These are phyloP conservation scores for Fibroporia radiculosa DNA, from an alignment of 768 basidiomycete species.

Conservation along the genomic window DNA sequence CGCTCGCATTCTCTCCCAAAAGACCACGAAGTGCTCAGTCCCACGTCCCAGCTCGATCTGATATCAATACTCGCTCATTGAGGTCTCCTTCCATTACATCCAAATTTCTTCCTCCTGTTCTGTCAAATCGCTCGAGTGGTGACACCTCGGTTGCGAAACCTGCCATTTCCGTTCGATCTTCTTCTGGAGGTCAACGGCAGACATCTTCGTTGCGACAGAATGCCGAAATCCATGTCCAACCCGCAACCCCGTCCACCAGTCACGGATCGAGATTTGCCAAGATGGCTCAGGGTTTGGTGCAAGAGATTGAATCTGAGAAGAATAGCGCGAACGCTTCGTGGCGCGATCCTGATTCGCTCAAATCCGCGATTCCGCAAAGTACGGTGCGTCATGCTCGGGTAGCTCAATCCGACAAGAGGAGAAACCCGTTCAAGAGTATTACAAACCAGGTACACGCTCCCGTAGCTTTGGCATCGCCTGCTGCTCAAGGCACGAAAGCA, in stretches of 20 bases:
- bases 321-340: slow-evolving; percentile 3
- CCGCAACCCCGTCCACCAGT: slow-evolving; percentile 51
- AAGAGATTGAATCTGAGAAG: slow-evolving; percentile 43
- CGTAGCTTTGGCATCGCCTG: not conserved
- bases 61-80: slow-evolving; percentile 4
- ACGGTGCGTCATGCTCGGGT: slow-evolving; percentile 9
- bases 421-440: slow-evolving; percentile 34
- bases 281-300: slow-evolving; percentile 47
- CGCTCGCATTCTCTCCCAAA: slow-evolving; percentile 69
- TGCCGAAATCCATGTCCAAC: slow-evolving; percentile 47
- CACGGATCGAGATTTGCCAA: slow-evolving; percentile 47
- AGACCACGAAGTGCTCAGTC: slow-evolving; percentile 48
- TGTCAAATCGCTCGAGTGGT: not conserved
- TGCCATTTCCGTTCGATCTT: no score
- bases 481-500: not conserved
- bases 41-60: not conserved
- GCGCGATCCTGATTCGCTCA: not conserved
- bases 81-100: slow-evolving; percentile 13
- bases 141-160: no score
- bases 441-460: slow-evolving; percentile 13
- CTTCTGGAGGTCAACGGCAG: slow-evolving; percentile 10
- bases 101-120: not conserved
- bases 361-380: slow-evolving; percentile 6
- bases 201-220: slow-evolving; percentile 25
- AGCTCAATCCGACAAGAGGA: slow-evolving; percentile 7